Base-by-base conservation (phyloP, 129 eudicot species). In the Silybum marianum region DNA sequence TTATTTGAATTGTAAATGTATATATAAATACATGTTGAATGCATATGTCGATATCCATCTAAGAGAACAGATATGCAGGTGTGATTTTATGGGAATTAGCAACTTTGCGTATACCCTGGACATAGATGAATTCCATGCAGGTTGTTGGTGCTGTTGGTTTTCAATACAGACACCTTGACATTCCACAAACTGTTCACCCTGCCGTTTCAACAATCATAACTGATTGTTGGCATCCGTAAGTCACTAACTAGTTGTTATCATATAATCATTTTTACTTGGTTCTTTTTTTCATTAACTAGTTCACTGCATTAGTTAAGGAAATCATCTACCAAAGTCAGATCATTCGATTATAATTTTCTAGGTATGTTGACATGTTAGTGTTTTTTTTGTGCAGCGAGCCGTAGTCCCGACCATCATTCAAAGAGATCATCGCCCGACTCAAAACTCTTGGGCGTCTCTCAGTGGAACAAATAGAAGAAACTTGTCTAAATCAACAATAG, bases 101-200 rank as follows among this genome's bases (percentile, higher is more conserved):
- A 63, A 95, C 99, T 73, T 54, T 95, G 79, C 86, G 92, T 9
- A 84, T 92, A 23, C 99, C 99, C 60, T 95, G 99, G 99, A 89
- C 86, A 6, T 97, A 88, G 81, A 86, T 90, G 91, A 93, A 93
- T 87, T 89, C 98, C 10, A 94, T 94, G 98, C 98, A 94, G 87
- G 98, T 94, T 18, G 96, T 94, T 63, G 98, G 97, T 67, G 98
- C 97, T 22, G 98, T 94, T 67, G 98, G 98, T 26, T 94, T 90
- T 81, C 96, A 92, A 66, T 86, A 84, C 83, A 83, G 93, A 76
- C 96, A 90, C 80, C 94, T 92, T 3, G 91, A 89, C 67, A 89
- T 94, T 66, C 96, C 98, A 6, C 81, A 87, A 39, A 70, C 82
- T 14, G 81, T 93, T 79, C 89, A 93, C 83, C 96, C 94, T 48